Evolutionary conservation across 2,329 filamentous ascomycete species (phyloP).

Genomic region (Neoascochyta sp.): DNA sequence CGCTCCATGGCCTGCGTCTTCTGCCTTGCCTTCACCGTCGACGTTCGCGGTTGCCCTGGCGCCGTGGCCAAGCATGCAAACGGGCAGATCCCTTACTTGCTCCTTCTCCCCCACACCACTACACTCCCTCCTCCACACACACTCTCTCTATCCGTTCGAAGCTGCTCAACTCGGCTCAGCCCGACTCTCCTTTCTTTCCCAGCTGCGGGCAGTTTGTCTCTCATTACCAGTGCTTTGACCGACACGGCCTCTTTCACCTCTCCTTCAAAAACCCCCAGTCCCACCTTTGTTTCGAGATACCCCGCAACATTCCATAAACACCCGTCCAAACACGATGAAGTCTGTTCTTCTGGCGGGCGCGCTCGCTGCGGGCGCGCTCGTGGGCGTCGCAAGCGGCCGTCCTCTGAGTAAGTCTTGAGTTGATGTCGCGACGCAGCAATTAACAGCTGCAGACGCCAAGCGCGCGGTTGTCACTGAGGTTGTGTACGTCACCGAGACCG

Average conservation of each 20-base stretch:
- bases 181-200: slow-evolving; percentile 18
- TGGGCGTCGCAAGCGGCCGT: slow-evolving; percentile 45
- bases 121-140: slow-evolving; percentile 21
- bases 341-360: slow-evolving; percentile 37
- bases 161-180: slow-evolving; percentile 16
- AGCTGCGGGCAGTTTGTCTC: slow-evolving; percentile 23
- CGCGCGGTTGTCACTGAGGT: slow-evolving; percentile 32
- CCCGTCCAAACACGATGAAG: slow-evolving; percentile 45
- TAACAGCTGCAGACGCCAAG: slow-evolving; percentile 25
- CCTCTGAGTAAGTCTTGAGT: slow-evolving; percentile 40
- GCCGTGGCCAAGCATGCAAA: slow-evolving; percentile 12
- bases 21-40: slow-evolving; percentile 7
- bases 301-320: slow-evolving; percentile 28
- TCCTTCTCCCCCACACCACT: slow-evolving; percentile 9
- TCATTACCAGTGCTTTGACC: slow-evolving; percentile 15
- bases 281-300: slow-evolving; percentile 17
- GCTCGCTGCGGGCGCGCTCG: slow-evolving; percentile 32
- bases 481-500: slow-evolving; percentile 27
- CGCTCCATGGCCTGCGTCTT: too few relatives aligned
- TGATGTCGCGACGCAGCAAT: too few relatives aligned
- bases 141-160: slow-evolving; percentile 9
- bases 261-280: slow-evolving; percentile 6
- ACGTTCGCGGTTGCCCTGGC: slow-evolving; percentile 11
- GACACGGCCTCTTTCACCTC: slow-evolving; percentile 3
- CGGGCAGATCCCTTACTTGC: slow-evolving; percentile 15